Percentiles rank a stretch among this genome's conserved stretches.
Conservation (phyloP, 148 eudicot genomes). For the Camellia lanceoleosa region DNA sequence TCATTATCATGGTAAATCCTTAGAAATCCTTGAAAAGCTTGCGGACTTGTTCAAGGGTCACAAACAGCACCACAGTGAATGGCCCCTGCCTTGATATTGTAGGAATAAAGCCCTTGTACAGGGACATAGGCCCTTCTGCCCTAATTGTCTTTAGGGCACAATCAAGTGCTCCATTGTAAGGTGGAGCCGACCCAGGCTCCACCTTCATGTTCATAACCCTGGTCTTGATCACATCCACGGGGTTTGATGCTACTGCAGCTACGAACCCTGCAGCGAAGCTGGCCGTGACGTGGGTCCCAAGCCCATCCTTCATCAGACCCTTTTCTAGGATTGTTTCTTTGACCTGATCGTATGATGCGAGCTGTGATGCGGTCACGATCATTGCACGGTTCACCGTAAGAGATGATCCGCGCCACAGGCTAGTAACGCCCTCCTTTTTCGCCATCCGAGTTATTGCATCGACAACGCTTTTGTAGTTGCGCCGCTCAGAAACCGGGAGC, state of each 20-base stretch:
- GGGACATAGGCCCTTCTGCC: conserved; percentile 47
- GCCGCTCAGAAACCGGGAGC: conserved; percentile 37
- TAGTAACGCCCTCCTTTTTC: conserved; percentile 34
- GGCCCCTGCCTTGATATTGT: conserved; percentile 55
- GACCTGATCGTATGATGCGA: conserved; percentile 49
- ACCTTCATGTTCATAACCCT: conserved; percentile 58
- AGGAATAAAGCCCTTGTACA: conserved; percentile 51
- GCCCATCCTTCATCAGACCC: conserved; percentile 43
- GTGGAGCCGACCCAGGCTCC: conserved; percentile 33
- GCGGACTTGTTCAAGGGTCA: conserved; percentile 49
- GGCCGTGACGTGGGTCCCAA: conserved; percentile 48
- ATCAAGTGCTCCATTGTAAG: conserved; percentile 43
- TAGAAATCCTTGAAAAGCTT: conserved; percentile 43
- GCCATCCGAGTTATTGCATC: conserved; percentile 41
- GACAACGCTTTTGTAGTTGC: conserved; percentile 40
- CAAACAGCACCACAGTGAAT: conserved; percentile 49
- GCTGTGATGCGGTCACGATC: conserved; percentile 52
- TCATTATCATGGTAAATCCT: background rate
- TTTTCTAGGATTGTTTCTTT: conserved; percentile 41
- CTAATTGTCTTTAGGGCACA: conserved; percentile 42
- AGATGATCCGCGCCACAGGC: conserved; percentile 57
- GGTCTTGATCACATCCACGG: conserved; percentile 54
- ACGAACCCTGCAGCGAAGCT: conserved; percentile 55
- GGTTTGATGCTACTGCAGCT: conserved; percentile 49
- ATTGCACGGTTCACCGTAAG: conserved; percentile 60